Evolutionary conservation across 2,329 filamentous ascomycete genomes (phyloP), one percentile per base, ranked within the genome.

Genomic region (Elsinoe perseae): DNA sequence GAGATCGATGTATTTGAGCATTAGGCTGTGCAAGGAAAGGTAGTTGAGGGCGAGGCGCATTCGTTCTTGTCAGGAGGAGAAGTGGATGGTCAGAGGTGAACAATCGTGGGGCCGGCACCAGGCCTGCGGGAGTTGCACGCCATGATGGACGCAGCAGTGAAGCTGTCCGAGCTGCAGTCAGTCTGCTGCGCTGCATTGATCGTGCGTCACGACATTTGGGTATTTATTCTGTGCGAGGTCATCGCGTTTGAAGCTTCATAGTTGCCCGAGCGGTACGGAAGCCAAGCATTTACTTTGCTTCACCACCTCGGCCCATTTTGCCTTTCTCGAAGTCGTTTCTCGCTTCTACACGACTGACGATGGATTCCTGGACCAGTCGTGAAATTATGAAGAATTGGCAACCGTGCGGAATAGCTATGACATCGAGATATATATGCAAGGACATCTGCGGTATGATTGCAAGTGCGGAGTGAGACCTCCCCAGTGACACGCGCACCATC

Each of bases 21-120:
- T 78, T 72, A 6, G 80, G 73, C 60, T 80, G 77, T 61, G 82
- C 78, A 50, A 87, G 80, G 71, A 87, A 88, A 30, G 80, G 80
- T 28, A 85, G 72, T 66, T 85, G 82, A 38, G 83, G 83, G 27
- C 83, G 80, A 50, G 74, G 71, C 12, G 57, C 46, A 50, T 70
- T 66, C n/a, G 73, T 68, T 54, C 72, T 66, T 42, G 78, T 72
- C 61, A 82, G 66, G 59, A 81, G 73, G 53, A 78, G 75, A 48
- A 79, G 75, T 40, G 73, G 75, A 32, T 76, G 73, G 62, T 77
- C 80, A 60, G 80, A 77, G 14, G 82, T 83, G 69, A 86, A 85
- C 32, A 73, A 74, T 44, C 81, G 79, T 2, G 64, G 62, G 9
- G 28, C 14, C 27, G 30, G 30, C 7, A 25, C 16, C 6, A 16